These are phyloP conservation scores for Fusarium nurragi DNA, from an alignment of 2,329 filamentous ascomycete genomes.

Conservation along the genomic window DNA sequence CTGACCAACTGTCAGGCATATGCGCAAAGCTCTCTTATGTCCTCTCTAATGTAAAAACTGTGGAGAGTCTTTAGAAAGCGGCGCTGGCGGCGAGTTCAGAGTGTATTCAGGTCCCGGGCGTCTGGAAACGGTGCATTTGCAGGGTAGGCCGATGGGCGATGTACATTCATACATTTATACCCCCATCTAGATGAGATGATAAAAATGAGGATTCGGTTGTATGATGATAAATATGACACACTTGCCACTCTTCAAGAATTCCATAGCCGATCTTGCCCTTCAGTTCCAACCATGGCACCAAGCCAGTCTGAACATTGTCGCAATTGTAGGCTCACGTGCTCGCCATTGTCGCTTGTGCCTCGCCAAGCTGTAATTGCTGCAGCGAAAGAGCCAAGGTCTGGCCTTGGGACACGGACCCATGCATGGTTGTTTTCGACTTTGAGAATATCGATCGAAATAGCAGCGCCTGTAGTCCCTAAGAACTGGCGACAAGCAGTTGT, in stretches of 20 bases:
- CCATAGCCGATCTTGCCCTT: slow-evolving; percentile 58
- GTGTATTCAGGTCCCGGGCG: slow-evolving; percentile 39
- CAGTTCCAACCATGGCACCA: slow-evolving; percentile 64
- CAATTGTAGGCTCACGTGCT: slow-evolving; percentile 63
- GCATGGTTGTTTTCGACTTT: slow-evolving; percentile 64
- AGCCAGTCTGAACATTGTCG: slow-evolving; percentile 71
- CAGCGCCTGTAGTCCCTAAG: slow-evolving; percentile 73
- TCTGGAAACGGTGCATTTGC: slow-evolving; percentile 44
- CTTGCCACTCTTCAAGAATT: slow-evolving; percentile 48
- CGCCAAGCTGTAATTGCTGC: slow-evolving; percentile 74
- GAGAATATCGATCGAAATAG: slow-evolving; percentile 76
- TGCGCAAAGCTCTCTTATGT: slow-evolving; percentile 83
- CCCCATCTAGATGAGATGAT: slow-evolving; percentile 39
- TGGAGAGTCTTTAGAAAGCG: slow-evolving; percentile 20
- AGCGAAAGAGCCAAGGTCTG: slow-evolving; percentile 68
- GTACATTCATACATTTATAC: slow-evolving; percentile 44
- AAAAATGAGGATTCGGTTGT: slow-evolving; percentile 34
- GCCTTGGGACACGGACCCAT: slow-evolving; percentile 72
- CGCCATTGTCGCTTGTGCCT: slow-evolving; percentile 55
- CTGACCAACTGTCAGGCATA: slow-evolving; percentile 69
- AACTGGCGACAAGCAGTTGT: slow-evolving; percentile 72
- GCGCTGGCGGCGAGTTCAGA: slow-evolving; percentile 26
- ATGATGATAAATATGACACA: slow-evolving; percentile 29
- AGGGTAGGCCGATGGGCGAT: slow-evolving; percentile 38
- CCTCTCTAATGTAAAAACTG: slow-evolving; percentile 71